Percentiles rank a stretch among this genome's conserved stretches.
Conservation (phyloP, 2,329 filamentous ascomycete genomes). For the Cladorrhinum sp. region DNA sequence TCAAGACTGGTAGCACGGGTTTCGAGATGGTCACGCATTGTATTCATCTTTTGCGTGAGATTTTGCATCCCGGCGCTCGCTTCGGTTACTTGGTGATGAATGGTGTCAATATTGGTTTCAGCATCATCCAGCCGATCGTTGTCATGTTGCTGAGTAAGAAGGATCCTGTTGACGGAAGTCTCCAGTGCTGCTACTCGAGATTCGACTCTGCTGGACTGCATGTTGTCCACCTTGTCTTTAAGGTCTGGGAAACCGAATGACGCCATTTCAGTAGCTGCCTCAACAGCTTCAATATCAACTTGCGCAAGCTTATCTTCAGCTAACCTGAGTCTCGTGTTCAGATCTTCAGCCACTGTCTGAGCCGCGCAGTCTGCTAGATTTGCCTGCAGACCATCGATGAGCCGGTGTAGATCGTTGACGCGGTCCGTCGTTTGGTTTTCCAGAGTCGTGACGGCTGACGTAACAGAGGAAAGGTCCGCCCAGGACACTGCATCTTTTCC, state of each 20-base stretch:
- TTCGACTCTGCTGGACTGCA: slow-evolving; percentile 1
- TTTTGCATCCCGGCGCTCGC: neutral
- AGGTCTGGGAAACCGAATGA: slow-evolving; percentile 16
- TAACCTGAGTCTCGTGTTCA: neutral
- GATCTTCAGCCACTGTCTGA: neutral
- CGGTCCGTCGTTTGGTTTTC: neutral
- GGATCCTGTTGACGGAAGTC: neutral
- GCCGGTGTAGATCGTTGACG: neutral
- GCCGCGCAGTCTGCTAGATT: neutral
- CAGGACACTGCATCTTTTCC: neutral
- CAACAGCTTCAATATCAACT: slow-evolving; percentile 16
- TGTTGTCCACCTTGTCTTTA: slow-evolving; percentile 3
- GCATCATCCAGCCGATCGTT: neutral
- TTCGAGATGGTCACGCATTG: neutral
- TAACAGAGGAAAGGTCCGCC: too few species aligned
- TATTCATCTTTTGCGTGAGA: too few species aligned
- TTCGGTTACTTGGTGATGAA: neutral
- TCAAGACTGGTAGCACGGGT: neutral
- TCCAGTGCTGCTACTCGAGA: slow-evolving; percentile 11
- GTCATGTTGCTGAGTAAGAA: neutral
- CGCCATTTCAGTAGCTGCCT: slow-evolving; percentile 10
- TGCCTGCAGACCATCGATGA: neutral
- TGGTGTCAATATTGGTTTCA: neutral
- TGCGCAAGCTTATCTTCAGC: slow-evolving; percentile 11
- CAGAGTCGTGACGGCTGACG: too few species aligned